These are phyloP conservation scores for Nannizziopsis arthrosporioides DNA, from an alignment of 2,329 filamentous ascomycete genomes.

Conservation along the genomic window DNA sequence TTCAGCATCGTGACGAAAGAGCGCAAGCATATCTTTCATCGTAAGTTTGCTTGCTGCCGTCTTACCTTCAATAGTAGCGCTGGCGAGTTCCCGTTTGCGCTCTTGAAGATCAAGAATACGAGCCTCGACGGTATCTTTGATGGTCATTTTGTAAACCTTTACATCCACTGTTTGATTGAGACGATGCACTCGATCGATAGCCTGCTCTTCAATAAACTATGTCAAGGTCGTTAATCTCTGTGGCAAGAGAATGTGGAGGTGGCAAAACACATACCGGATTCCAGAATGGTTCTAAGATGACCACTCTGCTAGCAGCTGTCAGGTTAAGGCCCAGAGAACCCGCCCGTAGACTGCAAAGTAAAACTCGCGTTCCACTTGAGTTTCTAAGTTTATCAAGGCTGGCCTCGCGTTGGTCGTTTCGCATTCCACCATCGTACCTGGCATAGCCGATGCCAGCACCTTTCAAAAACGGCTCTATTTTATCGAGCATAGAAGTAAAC, in stretches of 20 bases:
- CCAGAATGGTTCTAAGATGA: slow-evolving; percentile 97
- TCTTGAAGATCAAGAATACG: slow-evolving; percentile 90
- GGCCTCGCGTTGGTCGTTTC: slow-evolving; percentile 81
- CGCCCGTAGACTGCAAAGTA: slow-evolving; percentile 89
- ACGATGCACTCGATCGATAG: slow-evolving; percentile 96
- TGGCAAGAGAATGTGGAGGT: not conserved
- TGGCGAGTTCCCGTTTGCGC: slow-evolving; percentile 83
- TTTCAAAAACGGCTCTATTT: slow-evolving; percentile 81
- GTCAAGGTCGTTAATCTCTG: slow-evolving; percentile 5
- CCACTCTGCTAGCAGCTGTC: slow-evolving; percentile 81
- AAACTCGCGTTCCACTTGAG: slow-evolving; percentile 61
- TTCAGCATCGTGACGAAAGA: slow-evolving; percentile 66
- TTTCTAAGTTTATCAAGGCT: slow-evolving; percentile 66
- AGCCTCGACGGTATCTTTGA: slow-evolving; percentile 78
- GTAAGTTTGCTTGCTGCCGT: slow-evolving; percentile 69
- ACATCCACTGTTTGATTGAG: slow-evolving; percentile 93
- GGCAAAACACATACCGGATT: slow-evolving; percentile 57
- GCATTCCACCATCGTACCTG: slow-evolving; percentile 91
- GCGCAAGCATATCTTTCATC: slow-evolving; percentile 81
- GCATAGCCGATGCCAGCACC: slow-evolving; percentile 64
- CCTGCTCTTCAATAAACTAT: slow-evolving; percentile 96
- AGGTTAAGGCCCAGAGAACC: slow-evolving; percentile 87
- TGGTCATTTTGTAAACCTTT: slow-evolving; percentile 85
- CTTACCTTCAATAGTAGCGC: slow-evolving; percentile 75
- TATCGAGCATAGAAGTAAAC: slow-evolving; percentile 95